phyloP scores from a whole-genome alignment of 2,329 filamentous ascomycete genomes.

The Pseudocercospora eumusae region DNA sequence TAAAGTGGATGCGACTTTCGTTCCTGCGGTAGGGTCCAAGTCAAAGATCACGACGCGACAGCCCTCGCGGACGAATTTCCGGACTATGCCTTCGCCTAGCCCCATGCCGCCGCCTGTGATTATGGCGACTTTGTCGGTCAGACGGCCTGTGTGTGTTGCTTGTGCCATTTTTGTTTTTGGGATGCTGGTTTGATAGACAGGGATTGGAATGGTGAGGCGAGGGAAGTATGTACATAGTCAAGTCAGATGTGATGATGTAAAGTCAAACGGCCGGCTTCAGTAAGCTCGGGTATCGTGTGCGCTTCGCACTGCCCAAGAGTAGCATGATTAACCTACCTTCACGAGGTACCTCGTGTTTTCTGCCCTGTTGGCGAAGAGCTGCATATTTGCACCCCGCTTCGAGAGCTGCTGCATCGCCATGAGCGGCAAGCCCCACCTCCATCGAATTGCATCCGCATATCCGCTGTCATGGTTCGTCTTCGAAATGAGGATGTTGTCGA shows the following conservation, averaged over 20 bases:
- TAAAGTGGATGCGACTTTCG: conserved; percentile 14
- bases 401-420: background rate
- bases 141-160: conserved; percentile 14
- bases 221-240: background rate
- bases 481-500: background rate
- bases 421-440: background rate
- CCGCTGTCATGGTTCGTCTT: background rate
- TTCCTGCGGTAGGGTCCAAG: conserved; percentile 28
- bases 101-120: conserved; percentile 37
- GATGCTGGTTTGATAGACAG: background rate
- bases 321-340: background rate
- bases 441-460: background rate
- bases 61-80: conserved; percentile 36
- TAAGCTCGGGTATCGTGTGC: background rate
- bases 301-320: background rate
- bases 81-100: conserved; percentile 38
- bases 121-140: conserved; percentile 30
- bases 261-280: background rate
- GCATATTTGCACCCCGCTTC: background rate
- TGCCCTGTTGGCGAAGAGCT: background rate
- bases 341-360: background rate
- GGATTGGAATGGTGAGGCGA: background rate
- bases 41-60: conserved; percentile 36
- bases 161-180: background rate
- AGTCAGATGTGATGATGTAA: background rate